Evolutionary conservation across 495 filamentous ascomycete species (phyloP).

Genomic region (Tetracladium setigerum): DNA sequence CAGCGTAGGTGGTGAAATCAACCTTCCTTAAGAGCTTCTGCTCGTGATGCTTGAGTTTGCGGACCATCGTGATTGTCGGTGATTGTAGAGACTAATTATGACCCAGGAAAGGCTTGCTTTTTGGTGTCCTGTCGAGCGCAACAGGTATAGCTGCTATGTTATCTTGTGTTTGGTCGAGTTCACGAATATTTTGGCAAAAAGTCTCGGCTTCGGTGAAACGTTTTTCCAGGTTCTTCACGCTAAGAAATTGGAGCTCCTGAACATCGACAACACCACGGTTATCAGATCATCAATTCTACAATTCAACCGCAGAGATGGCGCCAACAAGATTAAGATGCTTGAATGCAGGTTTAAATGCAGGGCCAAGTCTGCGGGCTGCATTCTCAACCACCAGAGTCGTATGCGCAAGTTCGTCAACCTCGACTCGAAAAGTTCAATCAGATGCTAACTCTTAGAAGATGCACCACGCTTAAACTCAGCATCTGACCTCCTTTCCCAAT

Average conservation of each 20-base stretch:
- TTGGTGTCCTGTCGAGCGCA: neutral
- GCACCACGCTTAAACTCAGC: neutral
- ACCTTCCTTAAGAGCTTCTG: slow-evolving; percentile 74
- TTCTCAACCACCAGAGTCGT: slow-evolving; percentile 14
- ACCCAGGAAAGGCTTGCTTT: neutral
- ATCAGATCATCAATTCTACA: neutral
- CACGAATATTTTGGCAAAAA: slow-evolving; percentile 7
- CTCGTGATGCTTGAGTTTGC: slow-evolving; percentile 91
- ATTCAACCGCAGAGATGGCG: slow-evolving; percentile 6
- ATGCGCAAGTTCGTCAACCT: slow-evolving; percentile 9
- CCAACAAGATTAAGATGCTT: slow-evolving; percentile 21
- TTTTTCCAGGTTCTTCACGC: no score
- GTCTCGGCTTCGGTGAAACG: slow-evolving; percentile 6
- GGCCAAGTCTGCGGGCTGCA: slow-evolving; percentile 3
- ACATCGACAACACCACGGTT: no score
- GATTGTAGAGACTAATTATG: neutral
- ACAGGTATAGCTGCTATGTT: neutral
- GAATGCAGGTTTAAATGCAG: slow-evolving; percentile 10
- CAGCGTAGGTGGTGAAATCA: slow-evolving; percentile 90
- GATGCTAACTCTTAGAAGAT: slow-evolving; percentile 9
- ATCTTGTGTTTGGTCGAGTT: neutral
- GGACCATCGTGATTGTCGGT: slow-evolving; percentile 58
- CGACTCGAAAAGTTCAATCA: neutral
- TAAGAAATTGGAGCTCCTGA: no score
- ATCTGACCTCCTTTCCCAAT: neutral